phyloP scores from a whole-genome alignment of 2,329 filamentous ascomycete genomes.

The Talaromyces rugulosus region DNA sequence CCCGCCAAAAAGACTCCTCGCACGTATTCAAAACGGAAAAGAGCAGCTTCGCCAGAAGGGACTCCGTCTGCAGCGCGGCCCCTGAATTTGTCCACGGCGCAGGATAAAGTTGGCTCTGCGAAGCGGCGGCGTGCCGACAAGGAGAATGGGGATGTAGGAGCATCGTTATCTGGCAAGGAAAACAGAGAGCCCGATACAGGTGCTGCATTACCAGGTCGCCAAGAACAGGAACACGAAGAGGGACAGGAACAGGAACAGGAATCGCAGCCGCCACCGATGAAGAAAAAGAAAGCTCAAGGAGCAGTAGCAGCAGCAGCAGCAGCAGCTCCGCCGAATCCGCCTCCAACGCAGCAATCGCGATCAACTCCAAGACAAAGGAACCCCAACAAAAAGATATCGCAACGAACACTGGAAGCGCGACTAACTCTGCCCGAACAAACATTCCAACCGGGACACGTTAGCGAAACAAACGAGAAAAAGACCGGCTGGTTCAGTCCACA shows the following conservation, averaged over 20 bases:
- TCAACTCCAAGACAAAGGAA: not conserved
- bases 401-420: not conserved
- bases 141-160: not conserved
- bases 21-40: not conserved
- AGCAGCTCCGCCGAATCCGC: not conserved
- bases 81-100: not conserved
- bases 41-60: not conserved
- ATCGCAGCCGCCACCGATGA: not conserved
- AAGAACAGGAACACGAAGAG: not conserved
- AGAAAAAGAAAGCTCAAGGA: not conserved
- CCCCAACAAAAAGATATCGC: not conserved
- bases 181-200: not conserved
- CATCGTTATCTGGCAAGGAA: not conserved
- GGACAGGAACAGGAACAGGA: not conserved
- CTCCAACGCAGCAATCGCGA: not conserved
- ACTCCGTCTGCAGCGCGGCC: not conserved
- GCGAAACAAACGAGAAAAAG: constrained; percentile 14
- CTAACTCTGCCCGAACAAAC: not conserved
- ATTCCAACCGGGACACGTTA: constrained; percentile 8
- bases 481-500: constrained; percentile 28
- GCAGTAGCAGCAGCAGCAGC: not conserved
- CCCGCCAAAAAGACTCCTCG: not conserved
- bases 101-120: not conserved
- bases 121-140: not conserved
- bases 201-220: not conserved